phyloP scores from a whole-genome alignment of 768 basidiomycete genomes.

The Tephrocybe rancida region DNA sequence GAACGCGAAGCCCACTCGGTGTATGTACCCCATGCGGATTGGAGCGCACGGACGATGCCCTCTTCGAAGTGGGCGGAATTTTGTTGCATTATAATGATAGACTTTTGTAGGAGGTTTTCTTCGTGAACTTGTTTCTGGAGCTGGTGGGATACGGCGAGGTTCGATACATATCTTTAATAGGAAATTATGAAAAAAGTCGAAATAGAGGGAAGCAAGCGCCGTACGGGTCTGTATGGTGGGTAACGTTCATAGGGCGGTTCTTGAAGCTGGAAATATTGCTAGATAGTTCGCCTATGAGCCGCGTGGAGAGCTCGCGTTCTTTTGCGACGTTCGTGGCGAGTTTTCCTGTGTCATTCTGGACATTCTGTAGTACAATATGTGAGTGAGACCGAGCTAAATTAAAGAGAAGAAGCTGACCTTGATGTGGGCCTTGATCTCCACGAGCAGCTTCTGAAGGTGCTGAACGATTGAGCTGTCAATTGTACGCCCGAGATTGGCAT shows the following conservation, averaged over 20 bases:
- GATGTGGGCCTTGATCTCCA: conserved; percentile 97
- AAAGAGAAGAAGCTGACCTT: too few species aligned
- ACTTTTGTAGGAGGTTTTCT: conserved; percentile 97
- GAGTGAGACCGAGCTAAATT: too few species aligned
- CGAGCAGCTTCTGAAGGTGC: conserved; percentile 89
- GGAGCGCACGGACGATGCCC: conserved; percentile 91
- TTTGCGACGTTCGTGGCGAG: conserved; percentile 89
- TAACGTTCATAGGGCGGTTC: conserved; percentile 90
- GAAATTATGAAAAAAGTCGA: too few species aligned
- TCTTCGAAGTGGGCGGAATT: conserved; percentile 97
- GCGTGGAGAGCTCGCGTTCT: conserved; percentile 88
- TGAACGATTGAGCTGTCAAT: conserved; percentile 98
- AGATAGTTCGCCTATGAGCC: conserved; percentile 84
- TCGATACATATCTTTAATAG: too few species aligned
- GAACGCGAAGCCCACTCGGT: conserved; percentile 93
- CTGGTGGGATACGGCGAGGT: conserved; percentile 62
- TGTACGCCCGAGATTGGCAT: conserved; percentile 94
- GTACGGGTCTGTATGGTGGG: conserved; percentile 84
- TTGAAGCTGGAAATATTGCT: conserved; percentile 89
- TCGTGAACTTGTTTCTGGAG: conserved; percentile 93
- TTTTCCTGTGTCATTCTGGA: conserved; percentile 95
- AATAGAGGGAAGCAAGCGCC: too few species aligned
- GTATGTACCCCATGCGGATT: conserved; percentile 98
- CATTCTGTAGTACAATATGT: too few species aligned
- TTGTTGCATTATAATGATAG: conserved; percentile 97